Conservation (phyloP, 768 basidiomycete species). For the Cytidiella melzeri region DNA sequence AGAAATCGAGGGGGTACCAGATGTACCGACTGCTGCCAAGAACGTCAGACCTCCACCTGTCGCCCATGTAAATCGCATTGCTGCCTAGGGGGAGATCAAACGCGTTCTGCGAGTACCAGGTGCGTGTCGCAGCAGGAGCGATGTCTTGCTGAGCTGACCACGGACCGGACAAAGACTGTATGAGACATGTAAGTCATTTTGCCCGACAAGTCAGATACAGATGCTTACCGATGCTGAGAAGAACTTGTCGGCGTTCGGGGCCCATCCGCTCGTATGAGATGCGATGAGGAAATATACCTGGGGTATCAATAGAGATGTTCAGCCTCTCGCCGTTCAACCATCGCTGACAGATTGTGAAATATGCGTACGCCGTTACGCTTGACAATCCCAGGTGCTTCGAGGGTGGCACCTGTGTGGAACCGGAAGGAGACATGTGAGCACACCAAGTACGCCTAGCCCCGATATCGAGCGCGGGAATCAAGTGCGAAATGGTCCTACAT, state of each 20-base stretch:
- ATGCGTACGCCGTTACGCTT: slow-evolving; percentile 44
- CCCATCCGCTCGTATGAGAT: slow-evolving; percentile 51
- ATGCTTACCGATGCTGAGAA: slow-evolving; percentile 45
- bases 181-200: too few relatives aligned
- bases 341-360: neutral
- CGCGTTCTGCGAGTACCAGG: slow-evolving; percentile 58
- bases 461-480: neutral
- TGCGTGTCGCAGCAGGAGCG: slow-evolving; percentile 42
- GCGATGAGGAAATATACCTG: slow-evolving; percentile 54
- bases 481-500: neutral
- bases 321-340: neutral
- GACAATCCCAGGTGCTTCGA: slow-evolving; percentile 58
- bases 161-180: slow-evolving; percentile 44
- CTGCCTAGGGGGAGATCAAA: slow-evolving; percentile 45
- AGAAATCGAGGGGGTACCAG: slow-evolving; percentile 56
- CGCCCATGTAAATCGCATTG: slow-evolving; percentile 57
- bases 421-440: too few relatives aligned
- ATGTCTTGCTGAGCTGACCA: slow-evolving; percentile 56
- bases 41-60: slow-evolving; percentile 50
- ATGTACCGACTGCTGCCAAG: slow-evolving; percentile 55
- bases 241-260: slow-evolving; percentile 56
- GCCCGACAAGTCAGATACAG: too few relatives aligned
- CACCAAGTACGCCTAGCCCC: too few relatives aligned
- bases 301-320: neutral
- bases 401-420: slow-evolving; percentile 37